Percentiles rank a stretch among this genome's conserved stretches.
phyloP scores from a whole-genome alignment of 139 green algal species.

The Nannochloris sp. region DNA sequence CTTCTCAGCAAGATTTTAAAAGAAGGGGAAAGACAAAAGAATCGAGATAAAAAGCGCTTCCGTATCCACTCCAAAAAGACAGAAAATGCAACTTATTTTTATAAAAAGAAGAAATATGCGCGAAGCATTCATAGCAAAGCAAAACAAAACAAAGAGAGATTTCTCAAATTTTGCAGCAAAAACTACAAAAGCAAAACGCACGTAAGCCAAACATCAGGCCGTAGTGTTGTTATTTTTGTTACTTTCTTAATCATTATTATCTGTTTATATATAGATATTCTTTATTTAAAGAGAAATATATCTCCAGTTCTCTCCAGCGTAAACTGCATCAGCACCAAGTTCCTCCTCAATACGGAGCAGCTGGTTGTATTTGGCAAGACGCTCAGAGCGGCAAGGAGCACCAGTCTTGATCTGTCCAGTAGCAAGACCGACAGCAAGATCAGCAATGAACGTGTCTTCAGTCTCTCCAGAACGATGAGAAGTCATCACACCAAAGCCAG shows the following conservation, averaged over 20 bases:
- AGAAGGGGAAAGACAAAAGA: too few species aligned
- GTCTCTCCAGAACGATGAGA: slow-evolving; percentile 92
- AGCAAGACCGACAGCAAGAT: slow-evolving; percentile 92
- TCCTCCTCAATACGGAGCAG: slow-evolving; percentile 98
- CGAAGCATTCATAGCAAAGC: too few species aligned
- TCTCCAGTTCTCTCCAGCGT: slow-evolving; percentile 61
- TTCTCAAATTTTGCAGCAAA: not conserved
- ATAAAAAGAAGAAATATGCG: too few species aligned
- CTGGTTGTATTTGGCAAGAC: slow-evolving; percentile 97
- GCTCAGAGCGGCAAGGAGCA: slow-evolving; percentile 91
- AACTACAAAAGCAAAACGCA: not conserved
- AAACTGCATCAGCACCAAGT: slow-evolving; percentile 64
- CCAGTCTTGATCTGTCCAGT: slow-evolving; percentile 99
- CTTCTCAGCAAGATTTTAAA: too few species aligned
- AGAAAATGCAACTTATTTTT: too few species aligned
- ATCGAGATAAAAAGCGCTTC: too few species aligned
- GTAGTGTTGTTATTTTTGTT: not conserved
- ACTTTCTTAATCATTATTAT: not conserved
- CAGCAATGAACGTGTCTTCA: slow-evolving; percentile 97
- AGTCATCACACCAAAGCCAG: slow-evolving; percentile 96
- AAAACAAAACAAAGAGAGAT: not conserved
- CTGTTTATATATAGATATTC: not conserved
- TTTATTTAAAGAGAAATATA: slow-evolving; percentile 48
- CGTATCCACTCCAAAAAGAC: too few species aligned
- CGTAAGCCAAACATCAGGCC: not conserved